These are phyloP conservation scores for Mucor indicus DNA, from an alignment of 371 early-diverging fungal genomes.

Conservation along the genomic window DNA sequence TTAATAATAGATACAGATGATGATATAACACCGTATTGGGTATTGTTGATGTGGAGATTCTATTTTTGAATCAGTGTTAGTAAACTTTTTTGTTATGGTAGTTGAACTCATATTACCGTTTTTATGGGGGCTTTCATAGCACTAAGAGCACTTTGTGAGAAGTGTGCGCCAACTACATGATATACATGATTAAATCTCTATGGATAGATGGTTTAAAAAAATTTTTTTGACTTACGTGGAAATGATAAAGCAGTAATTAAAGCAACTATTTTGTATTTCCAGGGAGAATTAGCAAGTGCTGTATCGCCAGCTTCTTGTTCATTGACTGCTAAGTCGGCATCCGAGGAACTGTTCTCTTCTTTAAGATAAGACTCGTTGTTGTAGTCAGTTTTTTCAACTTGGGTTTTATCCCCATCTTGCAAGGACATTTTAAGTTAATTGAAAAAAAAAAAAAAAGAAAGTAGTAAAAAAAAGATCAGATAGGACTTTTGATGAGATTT, in stretches of 20 bases:
- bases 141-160: conserved; percentile 69
- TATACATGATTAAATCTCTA: not conserved
- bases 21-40: conserved; percentile 70
- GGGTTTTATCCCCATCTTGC: too few relatives aligned
- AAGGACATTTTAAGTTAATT: too few relatives aligned
- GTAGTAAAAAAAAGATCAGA: too few relatives aligned
- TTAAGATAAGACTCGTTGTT: too few relatives aligned
- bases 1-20: conserved; percentile 70
- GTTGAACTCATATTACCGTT: conserved; percentile 33
- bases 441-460: too few relatives aligned
- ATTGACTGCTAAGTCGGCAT: too few relatives aligned
- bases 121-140: conserved; percentile 66
- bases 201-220: too few relatives aligned
- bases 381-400: too few relatives aligned
- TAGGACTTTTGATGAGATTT: too few relatives aligned
- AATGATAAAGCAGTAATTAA: conserved; percentile 36
- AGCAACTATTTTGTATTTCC: conserved; percentile 39
- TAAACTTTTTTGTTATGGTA: too few relatives aligned
- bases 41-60: conserved; percentile 50
- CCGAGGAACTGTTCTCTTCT: too few relatives aligned
- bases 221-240: conserved; percentile 29
- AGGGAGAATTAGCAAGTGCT: conserved; percentile 35
- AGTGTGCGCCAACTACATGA: conserved; percentile 67
- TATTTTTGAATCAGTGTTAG: conserved; percentile 5
- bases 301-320: conserved; percentile 30